These are phyloP conservation scores for Dendrobium catenatum DNA, from an alignment of 106 monocot genomes.

Conservation along the genomic window DNA sequence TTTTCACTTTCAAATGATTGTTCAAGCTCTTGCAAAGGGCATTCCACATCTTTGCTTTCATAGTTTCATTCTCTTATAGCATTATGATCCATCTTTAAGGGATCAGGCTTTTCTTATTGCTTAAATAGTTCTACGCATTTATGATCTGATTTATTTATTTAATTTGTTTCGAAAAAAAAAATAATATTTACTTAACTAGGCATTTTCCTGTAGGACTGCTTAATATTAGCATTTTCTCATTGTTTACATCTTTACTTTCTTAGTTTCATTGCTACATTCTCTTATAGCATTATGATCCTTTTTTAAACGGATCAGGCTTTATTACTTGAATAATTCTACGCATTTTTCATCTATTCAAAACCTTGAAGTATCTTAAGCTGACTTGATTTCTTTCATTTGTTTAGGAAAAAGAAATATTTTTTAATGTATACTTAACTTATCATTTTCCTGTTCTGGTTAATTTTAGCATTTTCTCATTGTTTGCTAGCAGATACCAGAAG, in stretches of 20 bases:
- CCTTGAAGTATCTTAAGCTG: neutral
- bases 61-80: no score
- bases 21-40: neutral
- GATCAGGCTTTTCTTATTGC: no score
- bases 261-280: neutral
- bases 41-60: no score
- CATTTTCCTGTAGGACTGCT: no score
- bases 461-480: neutral
- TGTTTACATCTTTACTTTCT: no score
- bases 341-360: neutral
- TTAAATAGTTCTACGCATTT: no score
- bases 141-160: no score
- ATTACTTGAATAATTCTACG: neutral
- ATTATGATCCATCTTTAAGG: no score
- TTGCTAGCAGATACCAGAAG: slow-evolving; percentile 7
- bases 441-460: neutral
- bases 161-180: no score
- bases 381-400: neutral
- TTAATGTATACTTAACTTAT: neutral
- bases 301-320: neutral
- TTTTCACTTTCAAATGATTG: neutral
- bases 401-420: neutral
- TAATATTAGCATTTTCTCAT: no score
- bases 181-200: no score
- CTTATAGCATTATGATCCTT: neutral